A percentile compares a stretch with the other conserved stretches of the same genome.
phyloP scores from a whole-genome alignment of 2,329 filamentous ascomycete species.

The Penicillium decumbens region DNA sequence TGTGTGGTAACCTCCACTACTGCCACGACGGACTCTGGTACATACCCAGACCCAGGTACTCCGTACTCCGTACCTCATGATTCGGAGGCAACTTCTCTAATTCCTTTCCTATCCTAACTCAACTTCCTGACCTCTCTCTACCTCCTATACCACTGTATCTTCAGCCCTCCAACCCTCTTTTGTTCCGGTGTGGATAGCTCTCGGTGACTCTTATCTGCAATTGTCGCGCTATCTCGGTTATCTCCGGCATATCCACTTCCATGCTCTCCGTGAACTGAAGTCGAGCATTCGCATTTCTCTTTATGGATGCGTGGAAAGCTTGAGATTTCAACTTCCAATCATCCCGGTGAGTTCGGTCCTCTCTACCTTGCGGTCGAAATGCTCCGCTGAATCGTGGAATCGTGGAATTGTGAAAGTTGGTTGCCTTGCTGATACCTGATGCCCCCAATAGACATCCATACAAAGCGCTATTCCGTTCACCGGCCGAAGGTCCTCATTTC shows the following conservation, averaged over 20 bases:
- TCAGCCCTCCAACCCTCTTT: slow-evolving; percentile 1
- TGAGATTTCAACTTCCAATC: slow-evolving; percentile 3
- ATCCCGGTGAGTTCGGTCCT: not conserved
- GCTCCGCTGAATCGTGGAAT: not conserved
- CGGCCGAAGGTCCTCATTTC: slow-evolving; percentile 21
- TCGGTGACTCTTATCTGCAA: slow-evolving; percentile 21
- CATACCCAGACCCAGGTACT: slow-evolving; percentile 17
- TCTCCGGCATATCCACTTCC: slow-evolving; percentile 28
- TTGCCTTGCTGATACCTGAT: slow-evolving; percentile 13
- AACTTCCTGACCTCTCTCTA: not conserved
- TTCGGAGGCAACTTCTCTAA: slow-evolving; percentile 20
- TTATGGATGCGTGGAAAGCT: slow-evolving; percentile 13
- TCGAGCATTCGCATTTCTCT: not conserved
- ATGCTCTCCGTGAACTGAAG: slow-evolving; percentile 6
- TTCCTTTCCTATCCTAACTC: slow-evolving; percentile 5
- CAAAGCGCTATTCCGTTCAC: slow-evolving; percentile 13
- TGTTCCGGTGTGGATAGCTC: not conserved
- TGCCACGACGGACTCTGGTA: slow-evolving; percentile 11
- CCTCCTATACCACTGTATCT: slow-evolving; percentile 3
- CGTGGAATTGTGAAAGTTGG: not conserved
- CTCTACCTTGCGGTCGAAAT: not conserved
- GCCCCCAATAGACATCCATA: slow-evolving; percentile 3
- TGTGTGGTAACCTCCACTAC: slow-evolving; percentile 7
- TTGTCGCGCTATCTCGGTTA: slow-evolving; percentile 27
- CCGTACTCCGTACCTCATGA: slow-evolving; percentile 2